Evolutionary conservation across 192 early-diverging fungal genomes (phyloP), one percentile per base, ranked within the genome.

Genomic region (Paraglomus brasilianum): DNA sequence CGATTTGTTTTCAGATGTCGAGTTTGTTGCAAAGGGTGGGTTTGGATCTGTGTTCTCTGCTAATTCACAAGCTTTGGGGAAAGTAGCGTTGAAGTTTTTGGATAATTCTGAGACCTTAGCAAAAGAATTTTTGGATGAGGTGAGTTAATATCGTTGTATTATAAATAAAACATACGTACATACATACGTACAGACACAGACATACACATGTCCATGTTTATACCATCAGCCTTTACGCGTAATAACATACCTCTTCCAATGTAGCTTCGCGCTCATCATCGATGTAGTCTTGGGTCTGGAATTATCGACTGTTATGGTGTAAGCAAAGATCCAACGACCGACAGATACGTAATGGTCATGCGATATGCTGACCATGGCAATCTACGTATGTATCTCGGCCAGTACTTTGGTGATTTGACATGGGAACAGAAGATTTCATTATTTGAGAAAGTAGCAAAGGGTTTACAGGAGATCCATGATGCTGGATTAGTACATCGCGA

Each of bases 301-400:
- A 66, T 66, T 13, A 38, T 66, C n/a, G 64, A 66, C 49, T 66
- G 64, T 40, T 66, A 66, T 19, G 64, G 64, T n/a, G 64, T 66
- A 19, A 66, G 64, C 40, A 48, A 50, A 51, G 64, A 66, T 42
- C 64, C 48, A 10, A 38, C 48, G 15, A 51, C 49, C 5, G 17
- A 39, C n/a, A 22, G 64, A 40, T 66, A 66, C 41, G 64, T 66
- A 5, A 66, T 66, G 47, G 64, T 51, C 11, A 66, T 66, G 64
- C 46, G 64, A 66, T 66, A 22, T 8, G 64, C 64, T n/a, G 64
- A 66, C 11, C 64, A 66, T 13, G 64, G 64, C 17, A 51, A 50
- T 52, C 44, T 66, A 19, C 24, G 64, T 19, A 22, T 4, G 30
- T 66, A 66, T 41, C 36, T 66, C 19, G 30, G 40, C 14, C 10